Conservation (phyloP, 2,329 filamentous ascomycete species). For the Fusarium armeniacum region DNA sequence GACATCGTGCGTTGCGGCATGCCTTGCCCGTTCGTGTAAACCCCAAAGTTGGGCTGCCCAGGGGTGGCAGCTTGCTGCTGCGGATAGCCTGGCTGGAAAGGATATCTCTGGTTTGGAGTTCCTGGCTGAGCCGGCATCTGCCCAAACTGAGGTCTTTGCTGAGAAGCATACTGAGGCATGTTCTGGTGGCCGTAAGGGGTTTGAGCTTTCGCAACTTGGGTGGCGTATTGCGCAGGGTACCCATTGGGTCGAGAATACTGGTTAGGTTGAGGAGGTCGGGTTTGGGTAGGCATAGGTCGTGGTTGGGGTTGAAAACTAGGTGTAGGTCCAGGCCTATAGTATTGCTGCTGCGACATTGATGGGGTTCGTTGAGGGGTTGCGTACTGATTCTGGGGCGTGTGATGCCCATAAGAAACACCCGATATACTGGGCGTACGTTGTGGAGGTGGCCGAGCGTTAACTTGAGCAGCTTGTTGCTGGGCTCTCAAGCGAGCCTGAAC, state of each 20-base stretch:
- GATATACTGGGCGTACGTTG: conserved; percentile 58
- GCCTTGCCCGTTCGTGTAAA: conserved; percentile 61
- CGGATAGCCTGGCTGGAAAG: conserved; percentile 57
- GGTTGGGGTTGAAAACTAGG: conserved; percentile 62
- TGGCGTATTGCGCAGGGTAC: conserved; percentile 62
- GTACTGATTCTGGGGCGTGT: conserved; percentile 61
- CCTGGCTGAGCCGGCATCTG: conserved; percentile 59
- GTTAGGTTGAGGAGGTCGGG: conserved; percentile 60
- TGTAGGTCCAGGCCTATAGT: conserved; percentile 57
- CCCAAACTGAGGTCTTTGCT: conserved; percentile 61
- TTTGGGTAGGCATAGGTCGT: conserved; percentile 53
- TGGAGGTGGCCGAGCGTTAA: conserved; percentile 54
- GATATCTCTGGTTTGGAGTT: conserved; percentile 60
- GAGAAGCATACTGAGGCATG: conserved; percentile 63
- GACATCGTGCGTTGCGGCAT: conserved; percentile 61
- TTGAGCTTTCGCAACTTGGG: conserved; percentile 66
- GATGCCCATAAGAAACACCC: conserved; percentile 60
- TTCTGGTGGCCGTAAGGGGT: conserved; percentile 66
- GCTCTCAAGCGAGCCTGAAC: conserved; percentile 65
- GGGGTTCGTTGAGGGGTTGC: conserved; percentile 63
- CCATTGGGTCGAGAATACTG: conserved; percentile 66
- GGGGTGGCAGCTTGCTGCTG: conserved; percentile 57
- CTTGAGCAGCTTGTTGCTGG: conserved; percentile 54
- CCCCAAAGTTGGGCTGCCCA: conserved; percentile 54
- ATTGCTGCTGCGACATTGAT: conserved; percentile 61